Conservation (phyloP, 805 yeast species). For the Yarrowia yakushimensis region DNA sequence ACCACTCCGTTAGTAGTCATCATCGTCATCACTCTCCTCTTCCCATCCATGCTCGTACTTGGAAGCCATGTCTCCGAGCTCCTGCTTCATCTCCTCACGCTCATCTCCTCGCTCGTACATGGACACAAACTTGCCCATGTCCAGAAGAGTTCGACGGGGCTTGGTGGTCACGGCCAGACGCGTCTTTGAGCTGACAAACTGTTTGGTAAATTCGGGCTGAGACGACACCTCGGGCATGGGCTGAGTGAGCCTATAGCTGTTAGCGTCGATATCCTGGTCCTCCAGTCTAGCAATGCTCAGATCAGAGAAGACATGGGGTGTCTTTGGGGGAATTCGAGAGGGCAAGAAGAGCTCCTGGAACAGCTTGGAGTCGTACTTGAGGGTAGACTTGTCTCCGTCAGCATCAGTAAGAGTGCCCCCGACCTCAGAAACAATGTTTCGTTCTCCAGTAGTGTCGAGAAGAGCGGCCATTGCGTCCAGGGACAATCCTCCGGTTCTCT, state of each 20-base stretch:
- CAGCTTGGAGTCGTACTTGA: background rate
- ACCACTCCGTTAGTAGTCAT: conserved; percentile 5
- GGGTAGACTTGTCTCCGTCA: background rate
- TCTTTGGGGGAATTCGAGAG: conserved; percentile 26
- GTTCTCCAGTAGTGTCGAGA: background rate
- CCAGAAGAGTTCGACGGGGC: conserved; percentile 26
- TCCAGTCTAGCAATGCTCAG: conserved; percentile 22
- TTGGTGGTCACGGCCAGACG: conserved; percentile 29
- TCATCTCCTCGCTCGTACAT: conserved; percentile 28
- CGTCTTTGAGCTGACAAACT: conserved; percentile 14
- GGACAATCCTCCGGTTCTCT: conserved; percentile 7
- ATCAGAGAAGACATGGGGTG: conserved; percentile 28
- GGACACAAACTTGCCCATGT: conserved; percentile 30
- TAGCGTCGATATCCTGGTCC: background rate
- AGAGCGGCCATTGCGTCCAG: conserved; percentile 10
- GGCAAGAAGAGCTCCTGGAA: conserved; percentile 27
- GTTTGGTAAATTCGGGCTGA: conserved; percentile 1
- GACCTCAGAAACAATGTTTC: conserved; percentile 5
- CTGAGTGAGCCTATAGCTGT: background rate
- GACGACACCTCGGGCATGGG: conserved; percentile 14
- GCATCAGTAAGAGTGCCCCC: background rate
- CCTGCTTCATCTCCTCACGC: conserved; percentile 32
- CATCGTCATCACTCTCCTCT: conserved; percentile 28
- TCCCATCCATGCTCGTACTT: conserved; percentile 31
- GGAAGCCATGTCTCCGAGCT: conserved; percentile 28